Base-by-base conservation (phyloP, 768 basidiomycete species). In the Trametopsis cervina region DNA sequence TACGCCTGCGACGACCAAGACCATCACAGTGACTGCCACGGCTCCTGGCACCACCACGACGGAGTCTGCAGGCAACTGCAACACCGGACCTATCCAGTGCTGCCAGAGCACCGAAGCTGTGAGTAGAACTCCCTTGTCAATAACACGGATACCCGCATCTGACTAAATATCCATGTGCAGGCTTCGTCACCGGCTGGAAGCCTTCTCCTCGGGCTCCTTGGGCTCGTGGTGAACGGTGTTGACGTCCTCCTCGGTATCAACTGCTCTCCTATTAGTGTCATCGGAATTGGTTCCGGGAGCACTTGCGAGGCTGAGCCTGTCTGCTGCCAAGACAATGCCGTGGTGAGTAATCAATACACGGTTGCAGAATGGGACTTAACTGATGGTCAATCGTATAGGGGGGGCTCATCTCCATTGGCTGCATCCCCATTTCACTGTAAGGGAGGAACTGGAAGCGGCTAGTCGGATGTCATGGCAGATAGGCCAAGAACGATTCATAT, bases 311-410 rank as follows among this genome's bases (percentile, higher is more conserved):
- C 56, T 7, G 40, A 50, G 37, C 44, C 57, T 3, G 59, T 62
- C 17, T 63, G 63, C 54, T 61, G 63, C 55, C 46, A 47, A 37
- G 48, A 60, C 53, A 62, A 57, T 49, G 41, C 22, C 42, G 38
- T 56, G 23, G 58, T 59, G 21, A 33, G 57, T 54, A 37, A n/a
- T 7, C 11, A 25, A 1, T 11, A 11, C 0, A 15, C 25, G 11
- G n/a, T 20, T 18, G 11, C 27, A 33, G 4, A 9, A 18, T 24
- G 21, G n/a, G 17, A 4, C 17, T 24, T n/a, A 35, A 21, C 23
- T 42, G 7, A 42, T 10, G 20, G 5, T 7, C 9, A 3, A 13
- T n/a, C n/a, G 18, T 20, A 0, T 37, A 58, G 57, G 54, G 53
- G 35, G 53, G 54, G 24, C 38, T 56, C 27, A 52, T 58, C 51